phyloP scores from a whole-genome alignment of 768 basidiomycete species.

The Hypholoma sublateritium region DNA sequence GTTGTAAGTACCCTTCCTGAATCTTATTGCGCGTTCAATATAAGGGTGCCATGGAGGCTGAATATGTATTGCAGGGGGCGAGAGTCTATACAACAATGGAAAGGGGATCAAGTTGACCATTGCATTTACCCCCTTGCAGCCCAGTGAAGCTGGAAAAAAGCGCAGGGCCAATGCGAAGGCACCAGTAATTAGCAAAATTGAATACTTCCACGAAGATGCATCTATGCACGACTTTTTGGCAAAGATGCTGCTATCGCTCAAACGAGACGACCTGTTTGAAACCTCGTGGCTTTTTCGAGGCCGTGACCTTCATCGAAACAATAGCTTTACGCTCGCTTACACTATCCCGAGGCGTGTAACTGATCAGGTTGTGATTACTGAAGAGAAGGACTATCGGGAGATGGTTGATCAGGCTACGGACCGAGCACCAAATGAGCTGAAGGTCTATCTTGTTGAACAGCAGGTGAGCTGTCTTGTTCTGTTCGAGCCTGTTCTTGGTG shows the following conservation, averaged over 20 bases:
- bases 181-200: neutral
- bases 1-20: neutral
- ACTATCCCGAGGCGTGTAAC: no score
- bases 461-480: no score
- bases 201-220: neutral
- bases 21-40: neutral
- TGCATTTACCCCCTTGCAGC: neutral
- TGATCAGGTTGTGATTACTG: no score
- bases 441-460: no score
- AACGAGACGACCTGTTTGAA: neutral
- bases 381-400: no score
- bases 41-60: no score
- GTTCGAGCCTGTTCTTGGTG: no score
- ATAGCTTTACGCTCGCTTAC: no score
- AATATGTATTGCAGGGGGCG: neutral
- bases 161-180: constrained; percentile 10
- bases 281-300: no score
- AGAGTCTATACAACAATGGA: constrained; percentile 8
- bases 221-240: neutral
- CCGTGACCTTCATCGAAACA: no score
- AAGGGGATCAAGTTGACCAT: constrained; percentile 11
- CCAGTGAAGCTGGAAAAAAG: constrained; percentile 6
- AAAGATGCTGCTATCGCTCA: neutral
- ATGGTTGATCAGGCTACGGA: no score
- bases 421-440: no score